Conservation (phyloP, 768 basidiomycete genomes). For the Pulveroboletus sp. region DNA sequence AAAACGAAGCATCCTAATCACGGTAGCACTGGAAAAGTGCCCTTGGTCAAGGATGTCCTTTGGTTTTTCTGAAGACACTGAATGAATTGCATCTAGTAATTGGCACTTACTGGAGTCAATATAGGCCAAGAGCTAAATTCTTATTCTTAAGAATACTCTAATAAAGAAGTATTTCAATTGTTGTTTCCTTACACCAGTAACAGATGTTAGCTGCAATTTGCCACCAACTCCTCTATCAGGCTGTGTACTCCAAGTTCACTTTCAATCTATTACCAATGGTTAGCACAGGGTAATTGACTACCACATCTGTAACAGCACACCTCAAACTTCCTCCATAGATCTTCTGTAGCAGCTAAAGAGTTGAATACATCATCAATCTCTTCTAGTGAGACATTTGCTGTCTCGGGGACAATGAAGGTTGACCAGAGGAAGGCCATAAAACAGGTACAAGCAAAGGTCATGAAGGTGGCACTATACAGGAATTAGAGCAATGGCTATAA, state of each 20-base stretch:
- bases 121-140: background rate
- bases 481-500: background rate
- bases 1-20: background rate
- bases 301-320: constrained; percentile 29
- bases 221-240: constrained; percentile 38
- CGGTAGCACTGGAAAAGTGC: constrained; percentile 25
- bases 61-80: background rate
- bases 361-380: constrained; percentile 70
- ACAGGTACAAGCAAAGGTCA: constrained; percentile 61
- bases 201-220: constrained; percentile 7
- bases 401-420: constrained; percentile 67
- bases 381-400: constrained; percentile 69
- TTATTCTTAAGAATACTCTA: background rate
- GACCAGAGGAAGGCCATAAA: constrained; percentile 68
- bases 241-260: constrained; percentile 48
- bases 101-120: background rate
- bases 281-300: background rate
- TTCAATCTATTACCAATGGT: constrained; percentile 45
- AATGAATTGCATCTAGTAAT: background rate
- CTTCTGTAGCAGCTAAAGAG: constrained; percentile 53
- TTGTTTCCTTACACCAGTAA: background rate
- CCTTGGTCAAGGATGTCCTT: no score
- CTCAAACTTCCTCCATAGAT: constrained; percentile 46
- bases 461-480: constrained; percentile 55
- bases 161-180: background rate